Percentiles rank a stretch among this genome's conserved stretches.
Evolutionary conservation across 768 basidiomycete genomes (phyloP).

Genomic region (Auriscalpium vulgare): DNA sequence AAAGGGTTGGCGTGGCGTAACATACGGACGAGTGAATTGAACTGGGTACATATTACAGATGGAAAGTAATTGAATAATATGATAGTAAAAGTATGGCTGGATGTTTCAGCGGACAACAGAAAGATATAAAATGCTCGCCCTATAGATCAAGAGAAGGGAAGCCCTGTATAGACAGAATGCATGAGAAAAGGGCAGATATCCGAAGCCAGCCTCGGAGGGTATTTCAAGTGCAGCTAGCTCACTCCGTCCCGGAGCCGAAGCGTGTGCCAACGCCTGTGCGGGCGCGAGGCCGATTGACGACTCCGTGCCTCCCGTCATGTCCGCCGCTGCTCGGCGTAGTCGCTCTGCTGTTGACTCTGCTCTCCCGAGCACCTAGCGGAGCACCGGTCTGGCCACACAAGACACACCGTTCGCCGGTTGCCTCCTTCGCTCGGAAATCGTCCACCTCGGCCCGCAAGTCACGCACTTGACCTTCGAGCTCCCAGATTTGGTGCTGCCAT

Average conservation of each 20-base stretch:
- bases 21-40: background rate
- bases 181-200: background rate
- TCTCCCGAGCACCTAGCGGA: background rate
- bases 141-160: background rate
- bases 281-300: conserved; percentile 58
- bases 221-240: conserved; percentile 1
- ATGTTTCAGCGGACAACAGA: background rate
- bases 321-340: background rate
- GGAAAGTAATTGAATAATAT: background rate
- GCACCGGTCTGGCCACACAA: conserved; percentile 48
- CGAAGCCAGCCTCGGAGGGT: background rate
- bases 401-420: conserved; percentile 41
- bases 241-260: conserved; percentile 47
- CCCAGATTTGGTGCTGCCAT: conserved; percentile 70
- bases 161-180: background rate
- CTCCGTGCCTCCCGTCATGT: conserved; percentile 17
- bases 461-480: conserved; percentile 65
- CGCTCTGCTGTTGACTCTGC: background rate
- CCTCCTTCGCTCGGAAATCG: conserved; percentile 36
- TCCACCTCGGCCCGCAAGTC: conserved; percentile 66
- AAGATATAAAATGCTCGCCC: background rate
- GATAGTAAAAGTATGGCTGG: background rate
- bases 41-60: background rate
- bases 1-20: background rate
- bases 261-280: conserved; percentile 60